Percentiles rank a stretch among this genome's conserved stretches.
Conservation (phyloP, 495 filamentous ascomycete species). For the Collariella sp. region DNA sequence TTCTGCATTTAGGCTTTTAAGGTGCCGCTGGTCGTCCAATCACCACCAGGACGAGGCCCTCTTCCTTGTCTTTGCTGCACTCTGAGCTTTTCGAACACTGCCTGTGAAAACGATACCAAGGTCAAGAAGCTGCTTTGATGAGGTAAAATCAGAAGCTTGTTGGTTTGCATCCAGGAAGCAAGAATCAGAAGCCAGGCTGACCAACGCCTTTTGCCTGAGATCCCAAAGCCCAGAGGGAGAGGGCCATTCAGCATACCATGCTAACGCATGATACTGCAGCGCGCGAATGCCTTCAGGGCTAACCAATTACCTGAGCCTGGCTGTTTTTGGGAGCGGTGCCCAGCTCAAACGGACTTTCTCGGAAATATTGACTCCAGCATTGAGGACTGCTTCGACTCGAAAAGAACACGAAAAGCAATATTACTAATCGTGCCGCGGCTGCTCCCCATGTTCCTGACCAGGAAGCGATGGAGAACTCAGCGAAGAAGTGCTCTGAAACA, state of each 20-base stretch:
- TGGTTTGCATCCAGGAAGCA: constrained; percentile 8
- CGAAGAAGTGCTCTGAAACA: not conserved
- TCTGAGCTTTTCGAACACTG: not conserved
- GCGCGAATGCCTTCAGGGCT: not conserved
- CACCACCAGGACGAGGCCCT: constrained; percentile 25
- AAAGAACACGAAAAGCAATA: not conserved
- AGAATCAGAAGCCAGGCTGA: not conserved
- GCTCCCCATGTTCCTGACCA: not conserved
- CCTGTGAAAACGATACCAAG: not conserved
- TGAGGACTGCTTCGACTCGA: not conserved
- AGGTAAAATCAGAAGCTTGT: not conserved
- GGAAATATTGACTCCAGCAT: not conserved
- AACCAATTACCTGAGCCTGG: not conserved
- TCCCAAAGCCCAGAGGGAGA: not conserved
- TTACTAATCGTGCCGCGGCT: not conserved
- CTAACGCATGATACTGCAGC: not conserved
- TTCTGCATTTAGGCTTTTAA: constrained; percentile 23
- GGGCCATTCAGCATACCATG: not conserved
- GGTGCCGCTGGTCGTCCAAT: constrained; percentile 27
- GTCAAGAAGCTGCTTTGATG: no score
- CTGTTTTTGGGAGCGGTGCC: no score
- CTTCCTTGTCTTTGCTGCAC: constrained; percentile 7
- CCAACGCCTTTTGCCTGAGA: constrained; percentile 10
- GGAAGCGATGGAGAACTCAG: not conserved
- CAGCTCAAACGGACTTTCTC: no score